Evolutionary conservation across 2,329 filamentous ascomycete genomes (phyloP), one percentile per base, ranked within the genome.

Genomic region (Lachnellula suecica): DNA sequence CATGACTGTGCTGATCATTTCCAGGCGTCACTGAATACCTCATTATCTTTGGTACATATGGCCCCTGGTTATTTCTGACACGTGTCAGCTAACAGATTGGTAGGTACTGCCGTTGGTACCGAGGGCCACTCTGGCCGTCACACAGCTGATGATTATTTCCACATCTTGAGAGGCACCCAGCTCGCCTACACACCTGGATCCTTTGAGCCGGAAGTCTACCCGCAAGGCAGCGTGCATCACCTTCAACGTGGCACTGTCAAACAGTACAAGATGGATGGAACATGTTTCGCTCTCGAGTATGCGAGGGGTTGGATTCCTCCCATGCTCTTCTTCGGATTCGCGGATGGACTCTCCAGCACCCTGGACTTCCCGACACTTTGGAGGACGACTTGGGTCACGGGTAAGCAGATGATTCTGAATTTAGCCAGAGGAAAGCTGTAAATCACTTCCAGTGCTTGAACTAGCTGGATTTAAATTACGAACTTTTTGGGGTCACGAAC

Each of bases 71-170:
- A 10, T 8, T 35, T 25, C 19, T 8, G 13, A 34, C 19, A 23
- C 4, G 5, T 6, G 27, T 11, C 2, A 41, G 22, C 47, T 52
- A 41, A 57, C 42, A 40, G 25, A 13, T 25, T 9, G n/a, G 44
- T 38, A 70, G 70, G 89, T 69, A 89, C 88, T 1, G 80, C 89
- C 9, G 73, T 92, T 61, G 91, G 91, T 63, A 96, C 91, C 11
- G 91, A 95, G 72, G 91, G 91, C 56, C 91, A 96, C 78, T 83
- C 84, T 1, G 91, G 91, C 59, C 88, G 91, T 46, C 91, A 96
- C 79, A 93, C 90, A 11, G 91, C 91, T 15, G 89, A 96, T 73
- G 91, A 96, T 77, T 96, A 94, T 79, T 96, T 96, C 79, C 83
- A 92, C 78, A 96, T 96, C 77, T 79, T 96, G 27, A 77, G 77